phyloP scores from a whole-genome alignment of 164 flowering plant genomes.

The Hamamelis virginiana region DNA sequence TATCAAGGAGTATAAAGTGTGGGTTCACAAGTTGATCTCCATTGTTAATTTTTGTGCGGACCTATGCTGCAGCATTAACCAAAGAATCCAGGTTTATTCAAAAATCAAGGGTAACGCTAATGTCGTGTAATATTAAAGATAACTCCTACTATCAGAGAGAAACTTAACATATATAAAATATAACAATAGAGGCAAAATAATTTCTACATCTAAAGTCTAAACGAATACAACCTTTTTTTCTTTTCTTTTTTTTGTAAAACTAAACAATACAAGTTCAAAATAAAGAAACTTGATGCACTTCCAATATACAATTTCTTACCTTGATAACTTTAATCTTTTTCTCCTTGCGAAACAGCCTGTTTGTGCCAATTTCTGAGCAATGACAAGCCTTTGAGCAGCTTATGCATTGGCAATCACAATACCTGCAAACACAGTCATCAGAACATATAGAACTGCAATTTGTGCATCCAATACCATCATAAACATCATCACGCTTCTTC shows the following conservation, averaged over 20 bases:
- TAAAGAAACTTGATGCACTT: not conserved
- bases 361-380: constrained; percentile 74
- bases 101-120: too few species aligned
- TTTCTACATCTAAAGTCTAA: too few species aligned
- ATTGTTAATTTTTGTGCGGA: too few species aligned
- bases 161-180: too few species aligned
- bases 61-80: too few species aligned
- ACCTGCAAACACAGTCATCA: constrained; percentile 93
- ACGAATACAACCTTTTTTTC: too few species aligned
- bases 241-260: too few species aligned
- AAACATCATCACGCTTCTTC: constrained; percentile 68
- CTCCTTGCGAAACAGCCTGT: constrained; percentile 89
- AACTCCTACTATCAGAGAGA: too few species aligned
- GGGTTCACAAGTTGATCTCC: too few species aligned
- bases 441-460: constrained; percentile 60
- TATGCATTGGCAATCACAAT: constrained; percentile 53
- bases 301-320: constrained; percentile 38
- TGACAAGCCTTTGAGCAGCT: constrained; percentile 92
- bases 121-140: too few species aligned
- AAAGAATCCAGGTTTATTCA: too few species aligned
- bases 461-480: constrained; percentile 73
- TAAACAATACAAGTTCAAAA: constrained; percentile 1
- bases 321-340: constrained; percentile 75
- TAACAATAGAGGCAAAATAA: not conserved
- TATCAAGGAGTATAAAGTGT: too few species aligned